Evolutionary conservation across 2,329 filamentous ascomycete species (phyloP).

Genomic region (Raffaelea arxii): DNA sequence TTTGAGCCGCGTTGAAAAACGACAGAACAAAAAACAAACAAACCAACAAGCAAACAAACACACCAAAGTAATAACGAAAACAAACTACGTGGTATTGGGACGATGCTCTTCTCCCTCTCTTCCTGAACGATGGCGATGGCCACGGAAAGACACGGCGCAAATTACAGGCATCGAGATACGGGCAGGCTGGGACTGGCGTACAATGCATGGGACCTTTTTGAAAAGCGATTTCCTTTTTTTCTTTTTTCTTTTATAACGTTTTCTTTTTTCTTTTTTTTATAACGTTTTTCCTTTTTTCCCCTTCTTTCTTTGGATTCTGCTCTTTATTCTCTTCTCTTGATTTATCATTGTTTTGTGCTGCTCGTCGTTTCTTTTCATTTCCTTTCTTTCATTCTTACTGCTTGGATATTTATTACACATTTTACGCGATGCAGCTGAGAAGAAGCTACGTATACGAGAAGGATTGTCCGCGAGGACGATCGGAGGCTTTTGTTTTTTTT

Average conservation of each 20-base stretch:
- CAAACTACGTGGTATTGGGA: neutral
- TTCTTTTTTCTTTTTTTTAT: neutral
- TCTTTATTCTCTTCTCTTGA: neutral
- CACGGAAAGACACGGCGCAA: too few species aligned
- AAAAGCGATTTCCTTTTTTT: neutral
- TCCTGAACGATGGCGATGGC: too few species aligned
- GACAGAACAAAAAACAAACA: neutral
- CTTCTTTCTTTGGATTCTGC: neutral
- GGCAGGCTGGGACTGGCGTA: too few species aligned
- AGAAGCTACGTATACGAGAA: too few species aligned
- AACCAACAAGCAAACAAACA: neutral
- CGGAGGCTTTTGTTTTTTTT: neutral
- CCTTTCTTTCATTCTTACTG: too few species aligned
- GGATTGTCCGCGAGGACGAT: too few species aligned
- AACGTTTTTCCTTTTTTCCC: neutral
- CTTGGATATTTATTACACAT: neutral
- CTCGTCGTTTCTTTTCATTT: too few species aligned
- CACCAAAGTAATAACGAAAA: neutral
- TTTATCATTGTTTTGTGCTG: neutral
- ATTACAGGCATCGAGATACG: too few species aligned
- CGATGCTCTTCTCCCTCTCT: too few species aligned
- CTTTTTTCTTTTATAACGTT: neutral
- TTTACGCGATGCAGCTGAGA: neutral
- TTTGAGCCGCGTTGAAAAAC: neutral
- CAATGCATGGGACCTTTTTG: neutral